Evolutionary conservation across 257 asterid species (phyloP), one percentile per base, ranked within the genome.

Genomic region (Salvia miltiorrhiza): DNA sequence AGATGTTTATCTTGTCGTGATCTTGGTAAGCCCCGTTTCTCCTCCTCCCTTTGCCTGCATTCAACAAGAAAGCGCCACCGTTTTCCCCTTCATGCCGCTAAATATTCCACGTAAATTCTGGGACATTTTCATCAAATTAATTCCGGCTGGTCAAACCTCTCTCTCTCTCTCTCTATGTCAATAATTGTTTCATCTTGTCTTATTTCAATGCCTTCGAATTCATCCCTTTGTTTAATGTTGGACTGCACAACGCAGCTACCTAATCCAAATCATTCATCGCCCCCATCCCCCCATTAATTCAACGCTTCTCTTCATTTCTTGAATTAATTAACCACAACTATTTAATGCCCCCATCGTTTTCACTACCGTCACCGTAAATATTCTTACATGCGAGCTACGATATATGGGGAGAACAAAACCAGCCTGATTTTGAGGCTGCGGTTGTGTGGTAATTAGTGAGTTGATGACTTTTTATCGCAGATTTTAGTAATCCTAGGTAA

Each of bases 51-150:
- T 45, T 26, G 49, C 61, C 72, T 65, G 65, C 71, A 72, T 30
- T 80, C 35, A 76, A 72, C 53, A 21, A 20, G 61, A 72, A 68
- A 80, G 76, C 61, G 77, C 32, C 77, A 65, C n/a, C 76, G 77
- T 71, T 60, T 78, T 21, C 9, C 73, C 9, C 73, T 3, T 32
- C 53, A 35, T 13, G 20, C 52, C 78, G 54, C 54, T 24, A n/a
- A n/a, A n/a, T n/a, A n/a, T 72, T 67, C 71, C 49, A 59, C 83
- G 73, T 69, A 59, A 75, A 56, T 70, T 69, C 66, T 33, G 82
- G 81, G 37, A 71, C 48, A 32, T n/a, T 14, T 44, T 4, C 14
- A 53, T 12, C 7, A 26, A 67, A 67, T 26, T 9, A 35, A 7
- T 10, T 37, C 43, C 1, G 5, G 12, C 28, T 71, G 75, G 80